Conservation (phyloP, 768 basidiomycete species). For the Royoungia palumana region DNA sequence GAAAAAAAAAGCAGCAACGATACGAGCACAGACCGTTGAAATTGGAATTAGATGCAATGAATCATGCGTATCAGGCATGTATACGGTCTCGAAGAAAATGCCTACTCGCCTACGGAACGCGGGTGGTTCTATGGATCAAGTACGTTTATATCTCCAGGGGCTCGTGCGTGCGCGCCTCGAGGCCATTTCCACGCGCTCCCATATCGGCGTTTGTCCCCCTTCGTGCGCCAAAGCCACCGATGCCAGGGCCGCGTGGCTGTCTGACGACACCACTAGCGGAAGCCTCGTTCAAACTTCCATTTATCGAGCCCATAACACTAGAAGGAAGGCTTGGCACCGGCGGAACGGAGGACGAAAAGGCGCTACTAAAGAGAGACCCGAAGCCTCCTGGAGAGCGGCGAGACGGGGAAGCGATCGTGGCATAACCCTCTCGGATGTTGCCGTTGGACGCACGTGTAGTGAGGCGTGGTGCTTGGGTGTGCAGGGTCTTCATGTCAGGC, state of each 20-base stretch:
- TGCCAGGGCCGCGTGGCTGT: slow-evolving; percentile 82
- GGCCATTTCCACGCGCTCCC: slow-evolving; percentile 56
- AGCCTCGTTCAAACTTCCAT: slow-evolving; percentile 42
- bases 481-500: slow-evolving; percentile 93
- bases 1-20: slow-evolving; percentile 5
- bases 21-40: slow-evolving; percentile 13
- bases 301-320: slow-evolving; percentile 44
- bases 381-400: slow-evolving; percentile 73
- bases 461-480: slow-evolving; percentile 74
- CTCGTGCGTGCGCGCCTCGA: slow-evolving; percentile 84
- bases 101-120: slow-evolving; percentile 19
- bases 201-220: slow-evolving; percentile 36
- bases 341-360: slow-evolving; percentile 53
- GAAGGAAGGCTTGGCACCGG: slow-evolving; percentile 78
- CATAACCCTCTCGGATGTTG: slow-evolving; percentile 83
- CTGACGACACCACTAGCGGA: slow-evolving; percentile 57
- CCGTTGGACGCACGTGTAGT: slow-evolving; percentile 81
- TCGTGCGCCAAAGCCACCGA: slow-evolving; percentile 68
- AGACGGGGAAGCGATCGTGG: slow-evolving; percentile 80
- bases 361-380: slow-evolving; percentile 56
- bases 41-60: slow-evolving; percentile 23
- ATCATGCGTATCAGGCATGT: slow-evolving; percentile 25
- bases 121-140: background rate
- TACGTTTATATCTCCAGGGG: slow-evolving; percentile 70
- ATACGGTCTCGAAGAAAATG: slow-evolving; percentile 19